Base-by-base conservation (phyloP, 305 asterid genomes). In the Fraxinus latifolia region DNA sequence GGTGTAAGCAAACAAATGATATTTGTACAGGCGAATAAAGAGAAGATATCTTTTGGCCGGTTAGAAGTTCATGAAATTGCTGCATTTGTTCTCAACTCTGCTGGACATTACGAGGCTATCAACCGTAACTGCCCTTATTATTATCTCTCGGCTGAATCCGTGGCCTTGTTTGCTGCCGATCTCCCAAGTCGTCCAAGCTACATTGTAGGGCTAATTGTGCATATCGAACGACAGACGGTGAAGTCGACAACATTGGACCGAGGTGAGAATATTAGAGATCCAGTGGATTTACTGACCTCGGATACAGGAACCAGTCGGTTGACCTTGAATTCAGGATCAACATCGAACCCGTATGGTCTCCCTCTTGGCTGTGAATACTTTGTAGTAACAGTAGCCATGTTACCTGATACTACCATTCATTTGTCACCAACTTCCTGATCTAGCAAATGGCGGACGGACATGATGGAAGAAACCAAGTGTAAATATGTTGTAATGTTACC, bases 351-450 rank as follows among this genome's bases (percentile, higher is more conserved):
- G 0, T 96, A 93, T 70, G 94, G 95, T 75, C 94, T 96, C 67
- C 91, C 95, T 15, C 89, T 91, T 50, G 98, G 98, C 79, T 90
- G 97, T 85, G 99, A 94, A 87, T 96, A 92, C 89, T 94, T 93
- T 78, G 83, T 93, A 75, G 98, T 96, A 86, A 96, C 99, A 75
- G 87, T 94, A 80, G 98, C 98, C 81, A 93, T 96, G 98, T 88
- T 96, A 87, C 99, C 99, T 68, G 98, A 93, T 83, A 91, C 95
- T 42, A 73, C 88, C 73, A 92, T 90, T 91, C 96, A 89, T 90
- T 90, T 96, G 68, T 89, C 90, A 17, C 71, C 92, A 80, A 83
- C 97, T 96, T 96, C 97, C 98, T 96, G 98, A 93, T 94, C 98
- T 92, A 83, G 91, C 92, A 84, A 88, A 87, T 77, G 88, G 90